Conservation (phyloP, 495 filamentous ascomycete genomes). For the Aspergillus coremiiformis region DNA sequence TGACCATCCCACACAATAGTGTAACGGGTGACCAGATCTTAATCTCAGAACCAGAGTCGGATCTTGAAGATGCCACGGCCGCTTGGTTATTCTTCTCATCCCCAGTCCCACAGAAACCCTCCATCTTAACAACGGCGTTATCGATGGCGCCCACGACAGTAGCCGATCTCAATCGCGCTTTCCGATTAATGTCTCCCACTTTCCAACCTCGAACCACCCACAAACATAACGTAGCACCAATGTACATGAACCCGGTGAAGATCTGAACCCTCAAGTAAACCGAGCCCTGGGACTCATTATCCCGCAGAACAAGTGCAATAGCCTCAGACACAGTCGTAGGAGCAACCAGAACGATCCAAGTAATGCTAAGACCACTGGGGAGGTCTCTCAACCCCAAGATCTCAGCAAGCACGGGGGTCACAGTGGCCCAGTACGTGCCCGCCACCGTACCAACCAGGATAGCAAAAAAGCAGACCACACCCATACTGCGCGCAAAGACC, state of each 20-base stretch:
- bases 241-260: constrained; percentile 60
- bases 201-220: constrained; percentile 50
- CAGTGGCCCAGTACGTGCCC: constrained; percentile 64
- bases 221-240: constrained; percentile 47
- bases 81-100: background rate
- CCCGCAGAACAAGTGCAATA: constrained; percentile 61
- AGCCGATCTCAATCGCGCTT: constrained; percentile 16
- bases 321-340: constrained; percentile 70
- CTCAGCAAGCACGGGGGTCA: constrained; percentile 68
- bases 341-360: constrained; percentile 65
- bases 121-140: background rate
- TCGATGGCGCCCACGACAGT: background rate
- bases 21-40: constrained; percentile 23
- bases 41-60: background rate
- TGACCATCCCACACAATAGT: constrained; percentile 29
- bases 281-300: constrained; percentile 27
- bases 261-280: constrained; percentile 58
- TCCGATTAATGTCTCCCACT: constrained; percentile 45
- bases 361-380: constrained; percentile 65
- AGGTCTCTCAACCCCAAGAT: constrained; percentile 67
- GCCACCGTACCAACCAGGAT: constrained; percentile 62
- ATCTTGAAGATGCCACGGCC: background rate
- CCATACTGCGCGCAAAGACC: constrained; percentile 60
- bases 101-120: background rate
- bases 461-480: constrained; percentile 62